Evolutionary conservation across 345 rosid genomes (phyloP).

Genomic region (Aquilaria yunnanensis): DNA sequence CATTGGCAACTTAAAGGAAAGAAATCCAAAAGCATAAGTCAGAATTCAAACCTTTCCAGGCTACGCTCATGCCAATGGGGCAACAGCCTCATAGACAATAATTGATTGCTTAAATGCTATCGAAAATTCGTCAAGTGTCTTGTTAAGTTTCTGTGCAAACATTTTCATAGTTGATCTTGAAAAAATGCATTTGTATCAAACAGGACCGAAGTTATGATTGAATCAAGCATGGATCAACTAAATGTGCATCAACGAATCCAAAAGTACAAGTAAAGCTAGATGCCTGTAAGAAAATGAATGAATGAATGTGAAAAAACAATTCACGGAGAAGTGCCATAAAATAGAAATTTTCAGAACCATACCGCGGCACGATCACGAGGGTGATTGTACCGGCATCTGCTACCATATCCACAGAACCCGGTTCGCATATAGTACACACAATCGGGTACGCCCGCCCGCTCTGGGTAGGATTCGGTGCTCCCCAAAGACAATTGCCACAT

Average conservation of each 20-base stretch:
- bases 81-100: too few relatives aligned
- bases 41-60: too few relatives aligned
- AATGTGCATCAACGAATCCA: not conserved
- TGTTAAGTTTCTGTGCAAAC: too few relatives aligned
- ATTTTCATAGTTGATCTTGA: not conserved
- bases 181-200: not conserved
- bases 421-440: constrained; percentile 94
- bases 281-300: not conserved
- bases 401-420: constrained; percentile 75
- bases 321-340: not conserved
- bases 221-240: not conserved
- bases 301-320: not conserved
- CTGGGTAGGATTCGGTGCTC: constrained; percentile 60
- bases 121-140: too few relatives aligned
- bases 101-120: too few relatives aligned
- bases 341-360: constrained; percentile 13
- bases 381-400: constrained; percentile 93
- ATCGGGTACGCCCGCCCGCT: constrained; percentile 70
- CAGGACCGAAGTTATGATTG: too few relatives aligned
- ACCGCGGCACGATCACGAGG: constrained; percentile 91
- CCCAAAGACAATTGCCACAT: constrained; percentile 70
- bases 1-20: too few relatives aligned
- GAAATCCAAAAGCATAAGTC: too few relatives aligned
- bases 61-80: too few relatives aligned
- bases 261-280: not conserved